Base-by-base conservation (phyloP, 371 early-diverging fungal genomes). In the Sporodiniella umbellata region DNA sequence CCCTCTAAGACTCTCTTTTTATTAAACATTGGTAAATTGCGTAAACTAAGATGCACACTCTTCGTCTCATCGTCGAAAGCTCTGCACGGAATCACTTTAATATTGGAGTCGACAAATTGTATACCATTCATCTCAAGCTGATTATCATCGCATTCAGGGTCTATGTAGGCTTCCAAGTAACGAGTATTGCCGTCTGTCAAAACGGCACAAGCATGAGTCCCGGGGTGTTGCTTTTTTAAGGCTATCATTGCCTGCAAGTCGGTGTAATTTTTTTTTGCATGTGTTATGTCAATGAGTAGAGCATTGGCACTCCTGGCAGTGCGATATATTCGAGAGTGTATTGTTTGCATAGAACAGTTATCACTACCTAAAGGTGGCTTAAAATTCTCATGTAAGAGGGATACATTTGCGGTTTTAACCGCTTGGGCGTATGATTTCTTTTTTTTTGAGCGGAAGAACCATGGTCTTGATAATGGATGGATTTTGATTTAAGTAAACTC, bases 191-290 rank as follows among this genome's bases (percentile, higher is more conserved):
- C 47, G 15, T 37, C 47, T 2, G 6, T 35, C 12, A 47, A 15
- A 2, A 22, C 21, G 0, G 22, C 23, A 37, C 37, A 35, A 0
- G 23, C 37, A 10, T 47, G 30, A 0, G 24, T 1, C 24, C 37
- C 0, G 37, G n/a, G 47, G n/a, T 47, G 47, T 23, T 47, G 47
- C 37, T 47, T n/a, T 25, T 49, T 49, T 4, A 49, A 19, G 2
- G 17, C 0, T 5, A 49, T 3, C 40, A 49, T 49, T n/a, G 30
- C 10, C 19, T 49, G 49, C 18, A 40, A 40, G 23, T 49, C 49
- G 18, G 49, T 40, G 40, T 49, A 49, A 15, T 49, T 37, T 26
- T 39, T 26, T 49, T 40, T 25, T 18, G 26, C 24, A 18, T 17
- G 14, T 3, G 30, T 28, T 14, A 49, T 37, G 8, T 40, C 40